These are phyloP conservation scores for Dichotomocladium elegans DNA, from an alignment of 371 early-diverging fungal species.

Conservation along the genomic window DNA sequence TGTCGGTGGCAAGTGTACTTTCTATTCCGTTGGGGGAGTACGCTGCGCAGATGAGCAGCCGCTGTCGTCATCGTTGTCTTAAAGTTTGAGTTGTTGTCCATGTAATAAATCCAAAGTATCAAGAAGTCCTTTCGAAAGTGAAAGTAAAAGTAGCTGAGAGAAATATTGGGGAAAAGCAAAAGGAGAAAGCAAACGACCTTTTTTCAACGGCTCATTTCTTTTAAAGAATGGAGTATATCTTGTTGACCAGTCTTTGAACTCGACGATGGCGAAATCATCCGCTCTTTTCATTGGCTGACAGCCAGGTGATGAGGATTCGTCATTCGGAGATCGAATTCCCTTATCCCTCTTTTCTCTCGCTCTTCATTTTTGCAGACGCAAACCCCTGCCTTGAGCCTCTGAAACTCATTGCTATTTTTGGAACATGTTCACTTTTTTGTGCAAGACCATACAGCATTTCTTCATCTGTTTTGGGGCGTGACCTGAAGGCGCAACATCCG, in stretches of 20 bases:
- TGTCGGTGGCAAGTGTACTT: constrained; percentile 64
- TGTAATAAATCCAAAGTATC: neutral
- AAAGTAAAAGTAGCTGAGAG: neutral
- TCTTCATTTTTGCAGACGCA: too few species aligned
- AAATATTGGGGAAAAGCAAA: constrained; percentile 1
- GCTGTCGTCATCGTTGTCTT: too few species aligned
- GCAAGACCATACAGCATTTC: too few species aligned
- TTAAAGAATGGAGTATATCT: constrained; percentile 1
- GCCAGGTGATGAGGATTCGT: neutral
- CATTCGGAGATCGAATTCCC: too few species aligned
- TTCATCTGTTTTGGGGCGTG: too few species aligned
- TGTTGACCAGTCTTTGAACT: constrained; percentile 14
- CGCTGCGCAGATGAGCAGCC: neutral
- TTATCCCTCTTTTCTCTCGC: too few species aligned
- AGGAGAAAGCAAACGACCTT: neutral
- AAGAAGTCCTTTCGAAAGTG: neutral
- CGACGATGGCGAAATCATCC: constrained; percentile 21
- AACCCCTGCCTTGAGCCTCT: too few species aligned
- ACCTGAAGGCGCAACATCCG: too few species aligned
- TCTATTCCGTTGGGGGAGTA: constrained; percentile 61
- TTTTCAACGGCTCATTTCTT: neutral
- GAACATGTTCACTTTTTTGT: too few species aligned
- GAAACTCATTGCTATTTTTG: too few species aligned
- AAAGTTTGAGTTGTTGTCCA: too few species aligned
- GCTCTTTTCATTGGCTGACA: constrained; percentile 11